Base-by-base conservation (phyloP, 371 early-diverging fungal genomes). In the Zychaea mexicana region DNA sequence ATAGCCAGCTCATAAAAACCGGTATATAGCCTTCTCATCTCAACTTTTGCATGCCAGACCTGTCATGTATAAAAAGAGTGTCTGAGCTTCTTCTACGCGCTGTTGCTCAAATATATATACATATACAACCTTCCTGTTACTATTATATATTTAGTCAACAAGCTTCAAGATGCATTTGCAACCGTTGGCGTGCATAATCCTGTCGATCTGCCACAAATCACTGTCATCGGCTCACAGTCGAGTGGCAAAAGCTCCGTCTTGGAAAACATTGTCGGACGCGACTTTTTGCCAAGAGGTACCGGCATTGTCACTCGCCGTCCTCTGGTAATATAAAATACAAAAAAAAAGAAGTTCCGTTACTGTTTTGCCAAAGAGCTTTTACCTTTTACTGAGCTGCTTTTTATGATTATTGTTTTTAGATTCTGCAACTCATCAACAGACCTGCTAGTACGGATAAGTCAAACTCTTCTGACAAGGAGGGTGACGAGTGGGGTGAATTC, bases 201-300 rank as follows among this genome's bases (percentile, higher is more conserved):
- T 4, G 94, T 99, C 6, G 99, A 99, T 82, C 81, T 99, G 54
- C 99, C 99, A 10, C 99, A 98, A 81, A 98, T 99, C 74, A 94
- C 94, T 47, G 99, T 98, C 46, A 94, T 99, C 73, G 99, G 98
- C 38, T 90, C 92, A n/a, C 98, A 99, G 81, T 94, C 94, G 65
- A 92, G 94, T 75, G 99, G 99, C 46, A 99, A 99, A 82, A 92
- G 93, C 74, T 98, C 98, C 30, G 99, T 99, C 33, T 87, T 99
- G 33, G 99, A 99, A 69, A 98, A 98, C 80, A 96, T 99, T 80
- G 97, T 99, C 24, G 98, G 98, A 26, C 84, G 94, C 64, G 99
- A 99, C 78, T 97, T 99, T 81, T 78, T 99, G 62, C 99, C 99
- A 21, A 84, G 99, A 52, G 99, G 99, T 60, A 90, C 94, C 57